A percentile compares a stretch with the other conserved stretches of the same genome.
Conservation (phyloP, 1,139 yeast species). For the Yamadazyma diddensiae region DNA sequence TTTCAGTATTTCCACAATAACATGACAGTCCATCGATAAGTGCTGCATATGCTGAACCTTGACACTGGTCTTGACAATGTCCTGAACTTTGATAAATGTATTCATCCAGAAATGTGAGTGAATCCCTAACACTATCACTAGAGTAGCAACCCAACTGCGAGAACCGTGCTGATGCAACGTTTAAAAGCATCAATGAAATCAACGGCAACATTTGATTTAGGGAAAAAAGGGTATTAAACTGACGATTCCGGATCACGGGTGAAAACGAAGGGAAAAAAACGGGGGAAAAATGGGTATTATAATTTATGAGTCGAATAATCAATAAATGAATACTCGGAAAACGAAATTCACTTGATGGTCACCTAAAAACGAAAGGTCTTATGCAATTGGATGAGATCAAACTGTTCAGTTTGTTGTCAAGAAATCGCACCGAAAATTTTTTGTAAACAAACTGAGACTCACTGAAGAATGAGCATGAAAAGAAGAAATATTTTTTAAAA, state of each 20-base stretch:
- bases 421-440: slow-evolving; percentile 3
- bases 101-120: slow-evolving; percentile 23
- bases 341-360: no score
- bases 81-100: slow-evolving; percentile 51
- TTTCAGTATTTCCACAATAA: slow-evolving; percentile 55
- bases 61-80: slow-evolving; percentile 47
- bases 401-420: background rate
- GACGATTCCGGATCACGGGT: background rate
- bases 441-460: slow-evolving; percentile 5
- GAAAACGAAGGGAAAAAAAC: background rate
- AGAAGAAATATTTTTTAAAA: no score
- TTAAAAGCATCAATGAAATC: background rate
- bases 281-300: background rate
- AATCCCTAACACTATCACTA: slow-evolving; percentile 20
- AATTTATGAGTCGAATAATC: background rate
- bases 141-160: slow-evolving; percentile 36
- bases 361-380: background rate
- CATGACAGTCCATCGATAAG: slow-evolving; percentile 52
- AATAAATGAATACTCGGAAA: background rate
- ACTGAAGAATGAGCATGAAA: slow-evolving; percentile 1
- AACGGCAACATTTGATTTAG: background rate
- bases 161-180: slow-evolving; percentile 11
- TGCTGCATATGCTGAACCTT: slow-evolving; percentile 50
- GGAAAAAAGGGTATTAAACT: no score
- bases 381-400: slow-evolving; percentile 1